phyloP scores from a whole-genome alignment of 1,139 yeast genomes.

The Geotrichum candidum region DNA sequence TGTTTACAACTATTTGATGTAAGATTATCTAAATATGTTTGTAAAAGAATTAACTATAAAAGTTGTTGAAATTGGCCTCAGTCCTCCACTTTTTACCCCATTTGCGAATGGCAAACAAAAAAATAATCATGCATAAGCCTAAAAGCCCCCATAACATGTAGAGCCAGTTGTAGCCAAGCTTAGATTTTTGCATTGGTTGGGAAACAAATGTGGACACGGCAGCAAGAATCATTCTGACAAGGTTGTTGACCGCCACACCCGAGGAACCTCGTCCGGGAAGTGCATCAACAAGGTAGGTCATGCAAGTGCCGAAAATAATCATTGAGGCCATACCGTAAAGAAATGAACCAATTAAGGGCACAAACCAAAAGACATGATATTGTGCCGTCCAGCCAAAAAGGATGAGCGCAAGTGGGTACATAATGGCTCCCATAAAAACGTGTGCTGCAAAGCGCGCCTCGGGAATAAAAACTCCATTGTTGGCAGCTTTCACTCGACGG shows the following conservation, averaged over 20 bases:
- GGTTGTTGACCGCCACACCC: constrained; percentile 77
- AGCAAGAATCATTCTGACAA: constrained; percentile 66
- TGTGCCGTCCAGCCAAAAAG: constrained; percentile 81
- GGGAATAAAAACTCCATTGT: constrained; percentile 63
- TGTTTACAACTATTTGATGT: too few species aligned
- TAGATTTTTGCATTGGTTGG: constrained; percentile 52
- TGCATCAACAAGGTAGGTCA: constrained; percentile 77
- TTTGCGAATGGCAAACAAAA: constrained; percentile 47
- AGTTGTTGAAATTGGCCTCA: constrained; percentile 50
- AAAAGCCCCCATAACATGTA: constrained; percentile 55
- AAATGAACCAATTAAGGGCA: constrained; percentile 71
- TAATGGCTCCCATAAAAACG: constrained; percentile 54
- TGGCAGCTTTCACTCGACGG: constrained; percentile 43
- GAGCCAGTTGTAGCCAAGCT: constrained; percentile 63
- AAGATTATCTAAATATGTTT: not conserved
- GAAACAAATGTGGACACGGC: constrained; percentile 71
- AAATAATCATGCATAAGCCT: constrained; percentile 39
- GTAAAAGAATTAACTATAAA: constrained; percentile 17
- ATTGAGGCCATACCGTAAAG: constrained; percentile 76
- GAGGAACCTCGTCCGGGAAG: constrained; percentile 87
- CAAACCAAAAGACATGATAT: constrained; percentile 62
- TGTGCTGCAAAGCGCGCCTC: constrained; percentile 79
- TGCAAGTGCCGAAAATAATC: constrained; percentile 77
- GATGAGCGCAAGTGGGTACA: constrained; percentile 60
- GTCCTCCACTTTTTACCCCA: constrained; percentile 63